Base-by-base conservation (phyloP, 2,329 filamentous ascomycete genomes). In the Colletotrichum siamense region DNA sequence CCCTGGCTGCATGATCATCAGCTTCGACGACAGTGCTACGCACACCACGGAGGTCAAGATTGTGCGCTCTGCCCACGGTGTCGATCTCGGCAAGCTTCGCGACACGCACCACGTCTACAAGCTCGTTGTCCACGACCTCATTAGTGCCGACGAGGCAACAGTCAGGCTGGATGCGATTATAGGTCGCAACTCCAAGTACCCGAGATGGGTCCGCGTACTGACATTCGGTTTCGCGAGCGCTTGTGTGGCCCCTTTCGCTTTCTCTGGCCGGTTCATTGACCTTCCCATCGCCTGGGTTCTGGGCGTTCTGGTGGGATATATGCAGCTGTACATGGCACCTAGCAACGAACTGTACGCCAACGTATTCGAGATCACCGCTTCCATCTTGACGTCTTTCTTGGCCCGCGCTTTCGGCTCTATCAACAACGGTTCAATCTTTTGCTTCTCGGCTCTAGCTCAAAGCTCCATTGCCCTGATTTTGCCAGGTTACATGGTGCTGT, bases 1-100 rank as follows among this genome's bases (percentile, higher is more conserved):
- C 34, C 96, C 96, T 0, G 95, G 95, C 0, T 98, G 95, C 81
- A 98, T 98, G 96, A 95, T 98, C 73, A 94, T 98, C 82, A 96
- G 95, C 6, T 98, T 98, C 81, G 96, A 95, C 81, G 95, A 96
- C 77, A 88, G 86, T 78, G 85, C 86, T 1, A 95, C 94, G 0
- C 94, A 96, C 81, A 96, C 94, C 0, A 94, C 94, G n/a, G 94
- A 95, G 82, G 94, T 96, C 77, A 95, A 95, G 85, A 89, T 96
- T 36, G 92, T 96, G 8, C 91, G 93, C 6, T 90, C 92, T 0
- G 85, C 86, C 0, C 94, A 95, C 80, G 94, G 94, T 3, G 89
- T 96, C 12, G 92, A 96, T 81, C 88, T 96, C 1, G 94, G 94
- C 32, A 94, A 93, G 80, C 89, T 96, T 15, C 89, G 93, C 67